Conservation (phyloP, 352 stramenopile genomes). For the Elongisporangium senticosum region DNA sequence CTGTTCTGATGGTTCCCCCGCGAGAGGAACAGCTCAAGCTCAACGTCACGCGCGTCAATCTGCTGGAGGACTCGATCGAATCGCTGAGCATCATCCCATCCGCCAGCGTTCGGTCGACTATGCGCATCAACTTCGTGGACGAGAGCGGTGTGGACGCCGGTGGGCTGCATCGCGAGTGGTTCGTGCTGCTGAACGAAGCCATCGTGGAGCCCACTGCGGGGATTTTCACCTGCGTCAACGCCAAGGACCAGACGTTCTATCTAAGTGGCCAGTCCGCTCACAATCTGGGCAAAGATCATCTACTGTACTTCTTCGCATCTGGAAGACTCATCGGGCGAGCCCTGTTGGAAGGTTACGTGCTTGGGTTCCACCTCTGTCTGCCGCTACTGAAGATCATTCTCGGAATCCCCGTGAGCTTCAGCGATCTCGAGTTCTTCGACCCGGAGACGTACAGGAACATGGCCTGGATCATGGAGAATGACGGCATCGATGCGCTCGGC, state of each 20-base stretch:
- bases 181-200: constrained; percentile 40
- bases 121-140: constrained; percentile 55
- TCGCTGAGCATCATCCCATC: constrained; percentile 17
- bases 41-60: background rate
- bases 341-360: constrained; percentile 77
- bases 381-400: constrained; percentile 94
- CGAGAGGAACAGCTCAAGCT: background rate
- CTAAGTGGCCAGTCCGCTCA: constrained; percentile 24
- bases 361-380: constrained; percentile 86
- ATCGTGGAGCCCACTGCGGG: constrained; percentile 18
- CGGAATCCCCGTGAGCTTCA: constrained; percentile 86
- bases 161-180: constrained; percentile 67
- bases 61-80: constrained; percentile 15
- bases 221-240: constrained; percentile 26
- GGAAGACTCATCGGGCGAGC: constrained; percentile 32
- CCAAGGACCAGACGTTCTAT: constrained; percentile 30
- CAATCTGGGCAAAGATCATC: constrained; percentile 19
- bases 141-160: constrained; percentile 63
- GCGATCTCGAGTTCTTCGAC: constrained; percentile 73
- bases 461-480: constrained; percentile 42
- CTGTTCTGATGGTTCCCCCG: constrained; percentile 6
- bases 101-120: constrained; percentile 19
- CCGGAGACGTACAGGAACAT: constrained; percentile 29
- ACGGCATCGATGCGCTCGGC: constrained; percentile 29
- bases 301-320: constrained; percentile 19